Evolutionary conservation across 805 yeast genomes (phyloP).

Genomic region (Saccharomycopsis babjevae): DNA sequence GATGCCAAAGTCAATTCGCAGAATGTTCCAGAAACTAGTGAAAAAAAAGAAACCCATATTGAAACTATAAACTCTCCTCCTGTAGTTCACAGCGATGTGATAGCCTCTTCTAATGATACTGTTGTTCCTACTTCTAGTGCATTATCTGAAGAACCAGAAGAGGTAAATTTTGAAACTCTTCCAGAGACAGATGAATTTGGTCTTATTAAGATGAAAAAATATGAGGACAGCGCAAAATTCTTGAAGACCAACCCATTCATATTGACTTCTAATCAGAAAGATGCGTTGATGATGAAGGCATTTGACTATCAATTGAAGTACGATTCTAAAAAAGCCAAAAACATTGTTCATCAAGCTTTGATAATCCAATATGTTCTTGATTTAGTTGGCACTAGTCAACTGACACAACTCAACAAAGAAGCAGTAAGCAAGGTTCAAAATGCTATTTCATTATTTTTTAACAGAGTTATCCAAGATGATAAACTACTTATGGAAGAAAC

Average conservation of each 20-base stretch:
- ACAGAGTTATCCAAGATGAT: slow-evolving; percentile 59
- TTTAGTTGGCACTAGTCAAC: slow-evolving; percentile 28
- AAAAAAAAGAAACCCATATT: slow-evolving; percentile 20
- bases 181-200: slow-evolving; percentile 62
- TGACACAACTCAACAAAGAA: background rate
- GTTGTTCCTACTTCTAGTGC: slow-evolving; percentile 6
- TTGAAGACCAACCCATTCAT: slow-evolving; percentile 50
- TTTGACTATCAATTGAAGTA: slow-evolving; percentile 72
- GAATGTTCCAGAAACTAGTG: slow-evolving; percentile 24
- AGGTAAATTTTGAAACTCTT: slow-evolving; percentile 43
- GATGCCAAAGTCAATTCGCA: slow-evolving; percentile 43
- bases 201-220: slow-evolving; percentile 39
- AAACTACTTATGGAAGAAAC: slow-evolving; percentile 54
- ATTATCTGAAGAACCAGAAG: slow-evolving; percentile 20
- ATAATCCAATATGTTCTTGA: slow-evolving; percentile 58
- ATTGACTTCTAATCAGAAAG: slow-evolving; percentile 76
- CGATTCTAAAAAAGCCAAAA: slow-evolving; percentile 42
- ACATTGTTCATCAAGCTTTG: slow-evolving; percentile 70
- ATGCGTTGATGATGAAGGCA: slow-evolving; percentile 85
- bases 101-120: slow-evolving; percentile 13
- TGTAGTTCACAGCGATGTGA: slow-evolving; percentile 4
- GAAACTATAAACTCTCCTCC: slow-evolving; percentile 27
- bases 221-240: slow-evolving; percentile 40
- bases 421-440: slow-evolving; percentile 21
- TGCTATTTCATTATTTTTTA: slow-evolving; percentile 51